Evolutionary conservation across 768 basidiomycete genomes (phyloP).

Genomic region (Kwoniella dejecticola): DNA sequence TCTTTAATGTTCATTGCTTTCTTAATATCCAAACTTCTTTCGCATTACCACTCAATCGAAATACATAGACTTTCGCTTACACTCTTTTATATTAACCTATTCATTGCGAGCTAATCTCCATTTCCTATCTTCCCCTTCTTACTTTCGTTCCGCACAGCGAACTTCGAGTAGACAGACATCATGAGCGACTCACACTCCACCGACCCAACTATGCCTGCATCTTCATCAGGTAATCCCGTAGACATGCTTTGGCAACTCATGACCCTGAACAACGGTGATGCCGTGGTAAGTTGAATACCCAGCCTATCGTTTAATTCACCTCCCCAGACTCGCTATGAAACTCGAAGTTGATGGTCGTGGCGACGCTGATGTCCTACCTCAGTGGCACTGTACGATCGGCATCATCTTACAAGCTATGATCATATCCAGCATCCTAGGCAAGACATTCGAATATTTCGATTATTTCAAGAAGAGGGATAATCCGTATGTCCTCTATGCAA

Average conservation of each 20-base stretch:
- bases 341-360: neutral
- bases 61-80: no score
- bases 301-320: neutral
- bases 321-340: no score
- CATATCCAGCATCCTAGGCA: neutral
- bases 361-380: neutral
- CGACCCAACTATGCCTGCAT: neutral
- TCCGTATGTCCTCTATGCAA: neutral
- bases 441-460: conserved; percentile 4
- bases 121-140: no score
- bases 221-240: neutral
- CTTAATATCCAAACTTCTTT: no score
- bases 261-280: neutral
- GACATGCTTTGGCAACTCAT: neutral
- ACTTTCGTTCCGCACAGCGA: no score
- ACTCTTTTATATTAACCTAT: no score
- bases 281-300: neutral
- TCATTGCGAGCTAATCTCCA: no score
- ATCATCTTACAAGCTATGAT: conserved; percentile 7
- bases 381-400: neutral
- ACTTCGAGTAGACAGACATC: neutral
- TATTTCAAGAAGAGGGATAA: conserved; percentile 10
- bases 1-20: no score
- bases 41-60: no score
- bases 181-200: neutral